These are phyloP conservation scores for Pleomassaria siparia DNA, from an alignment of 2,329 filamentous ascomycete species.

Conservation along the genomic window DNA sequence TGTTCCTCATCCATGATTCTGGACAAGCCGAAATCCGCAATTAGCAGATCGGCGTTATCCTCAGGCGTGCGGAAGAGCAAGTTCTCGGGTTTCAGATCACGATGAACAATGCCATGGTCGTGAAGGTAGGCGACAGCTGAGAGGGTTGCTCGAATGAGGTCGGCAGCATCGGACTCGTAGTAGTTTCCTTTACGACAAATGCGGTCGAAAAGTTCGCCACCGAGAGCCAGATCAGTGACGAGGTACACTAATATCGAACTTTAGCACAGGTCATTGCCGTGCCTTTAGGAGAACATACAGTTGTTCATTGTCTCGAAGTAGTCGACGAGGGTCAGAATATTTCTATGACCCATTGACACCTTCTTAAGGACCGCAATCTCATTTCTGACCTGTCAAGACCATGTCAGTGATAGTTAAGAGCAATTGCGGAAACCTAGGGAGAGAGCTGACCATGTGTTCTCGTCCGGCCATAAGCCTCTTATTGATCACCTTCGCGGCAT, in stretches of 20 bases:
- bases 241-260: slow-evolving; percentile 69
- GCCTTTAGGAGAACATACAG: slow-evolving; percentile 51
- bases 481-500: slow-evolving; percentile 99
- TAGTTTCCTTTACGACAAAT: slow-evolving; percentile 99
- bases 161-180: slow-evolving; percentile 94
- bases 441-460: slow-evolving; percentile 82
- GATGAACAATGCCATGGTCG: slow-evolving; percentile 97
- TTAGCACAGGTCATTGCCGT: neutral
- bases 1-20: slow-evolving; percentile 99
- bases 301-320: slow-evolving; percentile 99
- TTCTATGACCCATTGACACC: slow-evolving; percentile 99
- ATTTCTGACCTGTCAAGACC: slow-evolving; percentile 74
- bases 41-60: slow-evolving; percentile 94
- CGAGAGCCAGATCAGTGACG: slow-evolving; percentile 93
- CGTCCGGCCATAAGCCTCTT: slow-evolving; percentile 96
- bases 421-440: neutral
- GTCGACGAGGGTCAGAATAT: slow-evolving; percentile 95
- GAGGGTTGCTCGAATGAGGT: slow-evolving; percentile 89
- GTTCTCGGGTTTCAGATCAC: slow-evolving; percentile 97
- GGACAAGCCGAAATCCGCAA: slow-evolving; percentile 93
- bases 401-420: neutral
- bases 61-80: slow-evolving; percentile 95
- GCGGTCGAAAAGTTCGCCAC: slow-evolving; percentile 95
- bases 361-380: slow-evolving; percentile 97
- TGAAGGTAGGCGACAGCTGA: slow-evolving; percentile 98